phyloP scores from a whole-genome alignment of 169 alveolate species.

The Plasmodium vinckei region DNA sequence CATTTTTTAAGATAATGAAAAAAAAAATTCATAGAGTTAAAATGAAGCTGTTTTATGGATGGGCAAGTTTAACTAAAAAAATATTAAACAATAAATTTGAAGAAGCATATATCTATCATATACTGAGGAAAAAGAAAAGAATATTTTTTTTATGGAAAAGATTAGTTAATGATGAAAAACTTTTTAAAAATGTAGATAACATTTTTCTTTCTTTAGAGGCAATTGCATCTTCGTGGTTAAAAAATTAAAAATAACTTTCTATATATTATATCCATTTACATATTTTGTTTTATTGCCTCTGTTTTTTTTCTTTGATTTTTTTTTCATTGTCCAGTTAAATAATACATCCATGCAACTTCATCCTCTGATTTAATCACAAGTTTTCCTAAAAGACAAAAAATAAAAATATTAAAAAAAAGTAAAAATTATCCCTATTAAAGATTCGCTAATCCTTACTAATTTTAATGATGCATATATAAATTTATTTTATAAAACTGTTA shows the following conservation, averaged over 20 bases:
- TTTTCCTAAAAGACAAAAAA: slow-evolving; percentile 43
- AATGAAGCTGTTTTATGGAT: slow-evolving; percentile 22
- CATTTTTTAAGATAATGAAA: slow-evolving; percentile 42
- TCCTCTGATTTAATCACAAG: slow-evolving; percentile 70
- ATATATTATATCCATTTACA: not conserved
- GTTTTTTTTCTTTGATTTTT: not conserved
- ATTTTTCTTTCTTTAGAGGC: slow-evolving; percentile 40
- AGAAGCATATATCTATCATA: slow-evolving; percentile 53
- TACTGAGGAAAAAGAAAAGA: slow-evolving; percentile 45
- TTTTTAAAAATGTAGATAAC: slow-evolving; percentile 55
- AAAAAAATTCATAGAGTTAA: slow-evolving; percentile 30
- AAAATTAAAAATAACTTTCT: not conserved
- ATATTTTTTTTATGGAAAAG: slow-evolving; percentile 53
- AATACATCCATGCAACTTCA: slow-evolving; percentile 62
- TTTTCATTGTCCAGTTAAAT: slow-evolving; percentile 68
- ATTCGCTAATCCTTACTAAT: not conserved
- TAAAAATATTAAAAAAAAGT: not conserved
- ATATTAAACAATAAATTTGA: slow-evolving; percentile 24
- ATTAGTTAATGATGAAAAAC: slow-evolving; percentile 31
- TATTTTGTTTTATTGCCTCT: not conserved
- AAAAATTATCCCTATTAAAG: not conserved
- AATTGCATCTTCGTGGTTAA: slow-evolving; percentile 63
- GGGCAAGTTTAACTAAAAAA: slow-evolving; percentile 25
- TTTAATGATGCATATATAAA: not conserved
- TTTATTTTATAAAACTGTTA: not conserved